Evolutionary conservation across 805 yeast genomes (phyloP).

Genomic region (Cyberlindnera veronae): DNA sequence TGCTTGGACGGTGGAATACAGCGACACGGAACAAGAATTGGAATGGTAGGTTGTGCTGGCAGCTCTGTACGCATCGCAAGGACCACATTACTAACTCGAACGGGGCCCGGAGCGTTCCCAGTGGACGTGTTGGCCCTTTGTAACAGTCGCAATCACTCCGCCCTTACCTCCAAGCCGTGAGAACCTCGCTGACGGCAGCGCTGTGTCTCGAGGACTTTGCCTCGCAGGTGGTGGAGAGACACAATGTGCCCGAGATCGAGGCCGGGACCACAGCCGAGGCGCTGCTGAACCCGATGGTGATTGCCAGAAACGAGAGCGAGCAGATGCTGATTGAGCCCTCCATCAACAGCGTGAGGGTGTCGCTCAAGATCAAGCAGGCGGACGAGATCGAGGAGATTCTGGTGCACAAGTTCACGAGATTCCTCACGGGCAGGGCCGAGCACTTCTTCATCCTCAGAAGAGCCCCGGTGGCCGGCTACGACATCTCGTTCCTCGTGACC

Average conservation of each 20-base stretch:
- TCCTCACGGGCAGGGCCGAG: conserved; percentile 93
- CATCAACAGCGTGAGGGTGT: conserved; percentile 86
- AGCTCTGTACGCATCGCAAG: no score
- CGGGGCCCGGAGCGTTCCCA: no score
- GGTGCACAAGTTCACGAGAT: conserved; percentile 92
- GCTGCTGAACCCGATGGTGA: conserved; percentile 80
- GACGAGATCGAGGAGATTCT: conserved; percentile 94
- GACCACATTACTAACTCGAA: no score
- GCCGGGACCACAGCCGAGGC: conserved; percentile 80
- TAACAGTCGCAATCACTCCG: conserved; percentile 90
- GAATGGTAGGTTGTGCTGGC: no score
- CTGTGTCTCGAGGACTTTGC: conserved; percentile 90
- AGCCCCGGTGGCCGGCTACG: conserved; percentile 86
- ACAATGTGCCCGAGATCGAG: conserved; percentile 95
- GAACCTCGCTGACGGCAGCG: conserved; percentile 91
- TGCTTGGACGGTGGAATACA: not conserved
- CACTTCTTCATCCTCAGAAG: conserved; percentile 89
- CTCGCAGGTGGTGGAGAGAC: conserved; percentile 94
- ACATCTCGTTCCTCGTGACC: conserved; percentile 88
- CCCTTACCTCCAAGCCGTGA: conserved; percentile 91
- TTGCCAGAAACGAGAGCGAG: conserved; percentile 92
- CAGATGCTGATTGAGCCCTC: conserved; percentile 90
- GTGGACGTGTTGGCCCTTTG: not conserved
- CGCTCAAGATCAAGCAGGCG: conserved; percentile 92
- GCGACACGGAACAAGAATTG: no score